Evolutionary conservation across 2,329 filamentous ascomycete genomes (phyloP).

Genomic region (Apiospora phragmitis): DNA sequence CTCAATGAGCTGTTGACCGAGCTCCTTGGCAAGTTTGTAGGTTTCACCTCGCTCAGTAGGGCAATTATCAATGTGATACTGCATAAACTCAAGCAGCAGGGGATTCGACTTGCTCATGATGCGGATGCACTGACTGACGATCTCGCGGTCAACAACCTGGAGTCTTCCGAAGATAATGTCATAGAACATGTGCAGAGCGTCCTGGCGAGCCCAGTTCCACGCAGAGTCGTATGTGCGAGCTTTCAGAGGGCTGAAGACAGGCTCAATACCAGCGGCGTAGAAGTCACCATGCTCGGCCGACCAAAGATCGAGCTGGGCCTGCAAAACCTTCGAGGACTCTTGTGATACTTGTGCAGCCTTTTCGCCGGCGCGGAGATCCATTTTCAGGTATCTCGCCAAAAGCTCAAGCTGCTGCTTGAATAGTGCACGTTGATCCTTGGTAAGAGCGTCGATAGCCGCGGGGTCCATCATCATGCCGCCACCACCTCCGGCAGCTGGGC

Average conservation of each 20-base stretch:
- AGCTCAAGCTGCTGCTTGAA: slow-evolving; percentile 99
- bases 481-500: slow-evolving; percentile 66
- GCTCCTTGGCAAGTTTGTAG: slow-evolving; percentile 94
- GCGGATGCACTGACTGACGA: slow-evolving; percentile 96
- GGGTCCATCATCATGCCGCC: slow-evolving; percentile 99
- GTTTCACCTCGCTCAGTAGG: slow-evolving; percentile 96
- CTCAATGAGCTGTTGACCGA: slow-evolving; percentile 90
- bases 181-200: slow-evolving; percentile 97
- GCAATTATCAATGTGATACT: slow-evolving; percentile 99
- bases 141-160: slow-evolving; percentile 91
- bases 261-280: slow-evolving; percentile 92
- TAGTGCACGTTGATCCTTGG: slow-evolving; percentile 91
- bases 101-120: slow-evolving; percentile 99
- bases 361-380: slow-evolving; percentile 94
- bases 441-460: slow-evolving; percentile 92
- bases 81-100: slow-evolving; percentile 96
- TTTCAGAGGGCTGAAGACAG: slow-evolving; percentile 90
- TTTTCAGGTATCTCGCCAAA: slow-evolving; percentile 92
- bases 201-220: slow-evolving; percentile 99
- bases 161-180: slow-evolving; percentile 97
- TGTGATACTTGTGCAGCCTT: slow-evolving; percentile 86
- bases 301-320: slow-evolving; percentile 94
- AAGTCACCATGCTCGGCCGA: slow-evolving; percentile 93
- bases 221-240: slow-evolving; percentile 96
- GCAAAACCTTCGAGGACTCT: slow-evolving; percentile 82